Percentiles rank a stretch among this genome's conserved stretches.
Evolutionary conservation across 2,329 filamentous ascomycete species (phyloP).

Genomic region (Beauveria asiatica): DNA sequence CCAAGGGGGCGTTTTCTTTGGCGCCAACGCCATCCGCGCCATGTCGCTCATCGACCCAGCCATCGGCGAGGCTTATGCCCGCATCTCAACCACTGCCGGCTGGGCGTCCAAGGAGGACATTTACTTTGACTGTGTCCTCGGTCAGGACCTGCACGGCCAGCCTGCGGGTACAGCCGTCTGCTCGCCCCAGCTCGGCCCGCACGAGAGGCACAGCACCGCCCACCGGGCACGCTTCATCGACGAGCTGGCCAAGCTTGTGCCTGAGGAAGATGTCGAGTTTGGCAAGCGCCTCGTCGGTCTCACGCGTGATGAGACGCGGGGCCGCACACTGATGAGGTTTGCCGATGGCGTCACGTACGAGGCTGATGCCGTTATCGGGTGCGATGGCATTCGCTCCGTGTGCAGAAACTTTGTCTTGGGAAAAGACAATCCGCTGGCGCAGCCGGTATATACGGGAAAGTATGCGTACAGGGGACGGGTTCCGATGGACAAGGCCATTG

Average conservation of each 20-base stretch:
- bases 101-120: slow-evolving; percentile 13
- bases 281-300: slow-evolving; percentile 27
- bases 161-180: not conserved
- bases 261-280: slow-evolving; percentile 23
- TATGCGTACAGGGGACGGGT: slow-evolving; percentile 45
- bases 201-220: slow-evolving; percentile 22
- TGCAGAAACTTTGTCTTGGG: slow-evolving; percentile 42
- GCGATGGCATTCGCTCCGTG: slow-evolving; percentile 56
- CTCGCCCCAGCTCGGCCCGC: slow-evolving; percentile 13
- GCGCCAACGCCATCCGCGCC: slow-evolving; percentile 36
- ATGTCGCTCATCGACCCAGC: slow-evolving; percentile 28
- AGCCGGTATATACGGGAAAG: slow-evolving; percentile 40
- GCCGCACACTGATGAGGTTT: slow-evolving; percentile 26
- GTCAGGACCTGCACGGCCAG: not conserved
- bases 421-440: slow-evolving; percentile 27
- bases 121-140: slow-evolving; percentile 17
- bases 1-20: slow-evolving; percentile 35
- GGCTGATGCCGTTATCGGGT: slow-evolving; percentile 43
- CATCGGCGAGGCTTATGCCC: slow-evolving; percentile 17
- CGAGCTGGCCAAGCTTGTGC: slow-evolving; percentile 30
- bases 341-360: slow-evolving; percentile 29
- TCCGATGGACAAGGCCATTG: slow-evolving; percentile 43
- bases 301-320: slow-evolving; percentile 15
- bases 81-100: slow-evolving; percentile 26
- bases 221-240: slow-evolving; percentile 33